These are phyloP conservation scores for Fraxinus greggii DNA, from an alignment of 305 asterid species.

Conservation along the genomic window DNA sequence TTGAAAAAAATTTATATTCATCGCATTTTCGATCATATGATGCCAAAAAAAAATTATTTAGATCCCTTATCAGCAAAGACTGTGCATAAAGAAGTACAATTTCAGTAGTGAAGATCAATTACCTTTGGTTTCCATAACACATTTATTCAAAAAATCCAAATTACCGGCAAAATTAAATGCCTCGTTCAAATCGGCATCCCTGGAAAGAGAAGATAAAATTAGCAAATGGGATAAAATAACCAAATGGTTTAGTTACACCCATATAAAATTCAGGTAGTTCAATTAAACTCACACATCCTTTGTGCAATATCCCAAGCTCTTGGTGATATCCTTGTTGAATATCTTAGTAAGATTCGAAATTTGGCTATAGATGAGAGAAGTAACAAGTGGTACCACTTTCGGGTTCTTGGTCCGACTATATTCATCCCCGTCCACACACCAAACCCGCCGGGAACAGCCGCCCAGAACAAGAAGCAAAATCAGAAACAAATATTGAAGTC, in stretches of 20 bases:
- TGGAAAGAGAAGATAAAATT: slow-evolving; percentile 32
- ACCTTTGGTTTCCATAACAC: slow-evolving; percentile 74
- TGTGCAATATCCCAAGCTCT: slow-evolving; percentile 72
- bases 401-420: slow-evolving; percentile 40
- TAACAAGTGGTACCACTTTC: slow-evolving; percentile 52
- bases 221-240: slow-evolving; percentile 23
- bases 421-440: slow-evolving; percentile 57
- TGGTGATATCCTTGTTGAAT: slow-evolving; percentile 58
- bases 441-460: slow-evolving; percentile 39
- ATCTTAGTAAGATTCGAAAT: slow-evolving; percentile 69
- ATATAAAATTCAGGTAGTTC: slow-evolving; percentile 10
- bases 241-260: neutral
- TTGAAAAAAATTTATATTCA: neutral
- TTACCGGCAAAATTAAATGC: slow-evolving; percentile 73
- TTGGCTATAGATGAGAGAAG: slow-evolving; percentile 72
- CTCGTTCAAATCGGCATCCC: slow-evolving; percentile 73
- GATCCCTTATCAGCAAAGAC: neutral
- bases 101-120: slow-evolving; percentile 11
- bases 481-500: slow-evolving; percentile 52
- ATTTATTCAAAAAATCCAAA: slow-evolving; percentile 76
- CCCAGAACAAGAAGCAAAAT: slow-evolving; percentile 44
- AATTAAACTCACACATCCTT: slow-evolving; percentile 64
- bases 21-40: neutral
- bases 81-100: neutral
- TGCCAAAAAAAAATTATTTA: neutral